Percentiles rank a stretch among this genome's conserved stretches.
Conservation (phyloP, 352 stramenopile species). For the Globisporangium yorkense region DNA sequence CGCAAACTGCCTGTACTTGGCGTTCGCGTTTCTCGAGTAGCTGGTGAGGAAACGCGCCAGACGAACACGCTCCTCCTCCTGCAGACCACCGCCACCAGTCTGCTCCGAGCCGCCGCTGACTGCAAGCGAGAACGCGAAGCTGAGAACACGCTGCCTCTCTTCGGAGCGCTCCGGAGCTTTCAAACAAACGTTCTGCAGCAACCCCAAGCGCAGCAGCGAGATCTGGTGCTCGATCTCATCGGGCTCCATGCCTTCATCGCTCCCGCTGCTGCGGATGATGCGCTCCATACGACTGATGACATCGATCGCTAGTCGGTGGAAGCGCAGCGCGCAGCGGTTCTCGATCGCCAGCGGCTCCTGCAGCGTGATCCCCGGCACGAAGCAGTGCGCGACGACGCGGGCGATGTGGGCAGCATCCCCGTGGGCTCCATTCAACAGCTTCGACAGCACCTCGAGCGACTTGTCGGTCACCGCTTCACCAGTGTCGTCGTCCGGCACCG, state of each 20-base stretch:
- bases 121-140: conserved; percentile 39
- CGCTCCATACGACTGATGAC: conserved; percentile 36
- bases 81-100: conserved; percentile 17
- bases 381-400: conserved; percentile 62
- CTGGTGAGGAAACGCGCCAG: conserved; percentile 65
- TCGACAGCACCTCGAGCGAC: conserved; percentile 39
- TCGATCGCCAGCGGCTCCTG: conserved; percentile 56
- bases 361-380: conserved; percentile 61
- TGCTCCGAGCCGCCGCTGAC: conserved; percentile 17
- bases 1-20: conserved; percentile 77
- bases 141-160: conserved; percentile 60
- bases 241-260: conserved; percentile 21
- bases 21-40: conserved; percentile 66
- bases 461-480: conserved; percentile 29
- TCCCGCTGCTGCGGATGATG: conserved; percentile 7
- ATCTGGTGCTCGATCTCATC: conserved; percentile 27
- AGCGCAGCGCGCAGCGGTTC: conserved; percentile 43
- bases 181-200: conserved; percentile 78
- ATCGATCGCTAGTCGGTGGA: conserved; percentile 63
- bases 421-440: conserved; percentile 42
- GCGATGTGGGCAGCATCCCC: conserved; percentile 48
- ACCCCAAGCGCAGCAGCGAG: conserved; percentile 41
- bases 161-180: conserved; percentile 64
- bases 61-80: conserved; percentile 48
- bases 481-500: conserved; percentile 28